Percentiles rank a stretch among this genome's conserved stretches.
phyloP scores from a whole-genome alignment of 163 green algal species.

The Prototheca cutis region DNA sequence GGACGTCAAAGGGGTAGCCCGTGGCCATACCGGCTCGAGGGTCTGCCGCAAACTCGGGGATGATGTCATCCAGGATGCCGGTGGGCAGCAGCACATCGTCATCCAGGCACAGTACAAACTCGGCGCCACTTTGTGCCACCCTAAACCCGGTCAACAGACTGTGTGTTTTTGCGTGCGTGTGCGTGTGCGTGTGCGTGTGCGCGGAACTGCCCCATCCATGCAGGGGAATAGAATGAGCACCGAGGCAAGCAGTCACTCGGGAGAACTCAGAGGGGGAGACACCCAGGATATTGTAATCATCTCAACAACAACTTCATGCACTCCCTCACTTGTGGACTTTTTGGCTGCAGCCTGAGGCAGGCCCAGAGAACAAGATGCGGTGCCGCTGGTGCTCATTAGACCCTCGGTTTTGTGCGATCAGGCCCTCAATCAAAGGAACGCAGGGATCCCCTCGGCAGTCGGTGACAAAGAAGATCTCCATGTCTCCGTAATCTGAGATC shows the following conservation, averaged over 20 bases:
- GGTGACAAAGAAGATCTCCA: slow-evolving; percentile 72
- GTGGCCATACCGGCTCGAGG: slow-evolving; percentile 58
- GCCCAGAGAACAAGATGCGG: slow-evolving; percentile 44
- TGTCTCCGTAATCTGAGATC: too few relatives aligned
- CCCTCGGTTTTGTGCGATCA: too few relatives aligned
- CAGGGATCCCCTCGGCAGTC: slow-evolving; percentile 46
- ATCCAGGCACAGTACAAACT: slow-evolving; percentile 81
- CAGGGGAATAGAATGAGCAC: not conserved
- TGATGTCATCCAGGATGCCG: slow-evolving; percentile 33
- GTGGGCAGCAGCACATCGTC: slow-evolving; percentile 77
- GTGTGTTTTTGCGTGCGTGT: not conserved
- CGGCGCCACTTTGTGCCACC: not conserved
- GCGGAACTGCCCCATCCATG: too few relatives aligned
- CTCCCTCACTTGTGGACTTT: slow-evolving; percentile 88
- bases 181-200: too few relatives aligned
- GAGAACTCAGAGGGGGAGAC: too few relatives aligned
- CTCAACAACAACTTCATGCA: too few relatives aligned
- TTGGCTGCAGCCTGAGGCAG: slow-evolving; percentile 55
- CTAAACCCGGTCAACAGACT: slow-evolving; percentile 20
- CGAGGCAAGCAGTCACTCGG: too few relatives aligned
- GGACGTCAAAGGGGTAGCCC: slow-evolving; percentile 86
- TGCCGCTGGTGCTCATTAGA: too few relatives aligned
- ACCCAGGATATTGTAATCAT: too few relatives aligned
- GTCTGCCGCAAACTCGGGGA: slow-evolving; percentile 40
- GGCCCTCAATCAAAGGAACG: not conserved